Evolutionary conservation across 352 stramenopile genomes (phyloP).

Genomic region (Pythium brachiatum): DNA sequence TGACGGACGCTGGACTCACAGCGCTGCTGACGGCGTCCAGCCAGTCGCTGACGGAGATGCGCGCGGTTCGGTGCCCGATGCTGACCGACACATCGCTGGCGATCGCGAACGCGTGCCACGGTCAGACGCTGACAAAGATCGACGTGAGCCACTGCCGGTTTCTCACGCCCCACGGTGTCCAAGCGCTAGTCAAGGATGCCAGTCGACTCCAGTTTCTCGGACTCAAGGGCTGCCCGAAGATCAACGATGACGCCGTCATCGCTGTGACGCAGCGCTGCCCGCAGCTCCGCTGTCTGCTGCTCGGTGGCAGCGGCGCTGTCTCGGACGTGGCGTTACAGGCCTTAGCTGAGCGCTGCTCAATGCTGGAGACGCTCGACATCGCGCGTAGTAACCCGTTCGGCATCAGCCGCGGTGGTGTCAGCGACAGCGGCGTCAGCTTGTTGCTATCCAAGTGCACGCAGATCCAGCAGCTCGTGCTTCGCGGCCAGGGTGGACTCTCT

Average conservation of each 20-base stretch:
- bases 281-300: constrained; percentile 33
- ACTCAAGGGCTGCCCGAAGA: constrained; percentile 55
- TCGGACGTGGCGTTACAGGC: constrained; percentile 40
- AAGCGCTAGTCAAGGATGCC: constrained; percentile 29
- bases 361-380: constrained; percentile 49
- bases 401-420: constrained; percentile 48
- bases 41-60: constrained; percentile 38
- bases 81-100: constrained; percentile 43
- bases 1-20: constrained; percentile 42
- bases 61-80: constrained; percentile 49
- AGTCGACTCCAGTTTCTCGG: constrained; percentile 35
- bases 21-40: constrained; percentile 36
- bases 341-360: constrained; percentile 37
- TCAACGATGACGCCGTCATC: constrained; percentile 39
- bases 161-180: constrained; percentile 37
- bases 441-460: constrained; percentile 40
- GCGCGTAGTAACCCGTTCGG: constrained; percentile 67
- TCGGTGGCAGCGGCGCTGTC: constrained; percentile 49
- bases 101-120: constrained; percentile 27
- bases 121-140: constrained; percentile 35
- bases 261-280: constrained; percentile 36
- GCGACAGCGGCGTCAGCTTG: constrained; percentile 39
- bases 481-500: constrained; percentile 54
- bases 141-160: constrained; percentile 66
- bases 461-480: constrained; percentile 44